Evolutionary conservation across 129 eudicot genomes (phyloP), one percentile per base, ranked within the genome.

Genomic region (Solidago caesia): DNA sequence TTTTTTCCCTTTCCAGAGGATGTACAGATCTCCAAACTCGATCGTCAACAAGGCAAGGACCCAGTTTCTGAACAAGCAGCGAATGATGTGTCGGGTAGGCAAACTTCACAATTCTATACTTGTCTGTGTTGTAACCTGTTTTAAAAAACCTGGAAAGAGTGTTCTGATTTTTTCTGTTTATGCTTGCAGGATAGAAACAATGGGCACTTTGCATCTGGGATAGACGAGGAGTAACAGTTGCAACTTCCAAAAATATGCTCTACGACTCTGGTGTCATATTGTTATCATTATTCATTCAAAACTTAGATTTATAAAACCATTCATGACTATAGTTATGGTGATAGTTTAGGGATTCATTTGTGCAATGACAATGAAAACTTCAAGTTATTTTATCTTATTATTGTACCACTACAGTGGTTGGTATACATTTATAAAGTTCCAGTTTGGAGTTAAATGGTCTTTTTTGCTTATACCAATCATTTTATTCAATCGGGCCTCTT

Each of bases 11-110:
- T 49, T 41, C 16, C 9, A 85, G 89, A 78, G 82, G 73, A 85
- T 77, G 75, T 75, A 57, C 64, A 72, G 15, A 78, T 74, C 89
- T 27, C 86, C 77, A 6, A 82, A 73, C 67, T 76, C 89, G 10
- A 77, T 81, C 26, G 57, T 79, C 27, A 56, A 74, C 74, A 85
- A 79, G 80, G 89, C 87, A 80, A 79, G 84, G 75, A 85, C 87
- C 9, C 87, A 82, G 71, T 67, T 82, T 72, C 72, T 85, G 64
- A 82, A 79, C 82, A 85, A 76, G 76, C 82, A 85, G 16, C 76
- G 85, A 44, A 79, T 58, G 75, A 43, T 66, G 46, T 79, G 79
- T 8, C 83, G 61, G 83, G 83, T 78, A 63, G 21, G 65, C 55
- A 7, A 48, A 67, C 11, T 63, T 1, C 44, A 13, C 16, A 44